These are phyloP conservation scores for Danielia oregonensis DNA, from an alignment of 805 yeast genomes.

Conservation along the genomic window DNA sequence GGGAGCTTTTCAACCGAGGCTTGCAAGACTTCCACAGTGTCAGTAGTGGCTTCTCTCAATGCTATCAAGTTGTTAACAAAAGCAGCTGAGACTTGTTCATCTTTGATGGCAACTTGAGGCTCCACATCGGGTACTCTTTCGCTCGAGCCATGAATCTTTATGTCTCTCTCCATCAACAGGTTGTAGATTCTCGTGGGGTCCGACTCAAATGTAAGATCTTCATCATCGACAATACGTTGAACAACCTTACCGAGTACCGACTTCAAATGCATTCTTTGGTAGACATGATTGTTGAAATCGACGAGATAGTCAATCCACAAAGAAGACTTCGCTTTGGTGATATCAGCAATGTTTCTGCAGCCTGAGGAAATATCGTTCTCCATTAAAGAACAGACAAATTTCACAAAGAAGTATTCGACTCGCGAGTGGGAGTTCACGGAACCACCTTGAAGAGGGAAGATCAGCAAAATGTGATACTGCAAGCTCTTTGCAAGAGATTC, in stretches of 20 bases:
- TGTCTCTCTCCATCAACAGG: conserved; percentile 35
- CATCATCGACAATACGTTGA: conserved; percentile 39
- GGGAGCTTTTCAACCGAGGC: conserved; percentile 36
- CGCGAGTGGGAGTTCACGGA: conserved; percentile 43
- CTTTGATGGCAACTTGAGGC: conserved; percentile 73
- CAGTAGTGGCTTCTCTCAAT: conserved; percentile 67
- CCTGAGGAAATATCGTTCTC: conserved; percentile 34
- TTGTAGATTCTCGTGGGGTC: conserved; percentile 65
- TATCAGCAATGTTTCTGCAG: conserved; percentile 28
- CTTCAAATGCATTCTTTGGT: conserved; percentile 46
- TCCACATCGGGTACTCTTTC: conserved; percentile 32
- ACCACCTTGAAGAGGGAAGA: conserved; percentile 31
- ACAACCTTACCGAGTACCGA: conserved; percentile 37
- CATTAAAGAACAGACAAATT: conserved; percentile 49
- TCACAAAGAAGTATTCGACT: conserved; percentile 67
- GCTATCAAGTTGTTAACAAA: conserved; percentile 73
- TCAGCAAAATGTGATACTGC: conserved; percentile 18
- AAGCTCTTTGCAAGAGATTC: conserved; percentile 18
- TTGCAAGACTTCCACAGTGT: conserved; percentile 52
- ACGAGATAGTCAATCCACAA: conserved; percentile 45
- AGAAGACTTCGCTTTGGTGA: conserved; percentile 32
- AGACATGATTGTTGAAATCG: conserved; percentile 44
- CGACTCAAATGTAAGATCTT: conserved; percentile 66
- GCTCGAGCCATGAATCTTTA: conserved; percentile 32
- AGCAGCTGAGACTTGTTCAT: conserved; percentile 62